These are phyloP conservation scores for Daldinia grandis DNA, from an alignment of 495 filamentous ascomycete species.

Conservation along the genomic window DNA sequence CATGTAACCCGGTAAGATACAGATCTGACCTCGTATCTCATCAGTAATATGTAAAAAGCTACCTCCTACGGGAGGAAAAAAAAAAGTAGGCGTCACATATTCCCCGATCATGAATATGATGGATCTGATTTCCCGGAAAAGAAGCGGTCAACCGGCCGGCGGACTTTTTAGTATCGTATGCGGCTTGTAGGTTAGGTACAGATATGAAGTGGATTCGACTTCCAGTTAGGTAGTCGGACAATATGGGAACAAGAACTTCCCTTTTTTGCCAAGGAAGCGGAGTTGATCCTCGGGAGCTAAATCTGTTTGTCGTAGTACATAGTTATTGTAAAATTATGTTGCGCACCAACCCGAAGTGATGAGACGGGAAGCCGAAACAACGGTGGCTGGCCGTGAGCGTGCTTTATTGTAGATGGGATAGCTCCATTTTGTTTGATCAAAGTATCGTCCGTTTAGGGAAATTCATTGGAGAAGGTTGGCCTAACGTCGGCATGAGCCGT, in stretches of 20 bases:
- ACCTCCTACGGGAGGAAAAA: not conserved
- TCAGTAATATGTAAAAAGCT: not conserved
- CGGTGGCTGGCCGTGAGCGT: slow-evolving; percentile 24
- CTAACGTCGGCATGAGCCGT: slow-evolving; percentile 23
- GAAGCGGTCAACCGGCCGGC: slow-evolving; percentile 32
- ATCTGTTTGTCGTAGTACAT: not conserved
- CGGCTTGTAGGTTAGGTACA: slow-evolving; percentile 7
- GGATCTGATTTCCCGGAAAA: slow-evolving; percentile 13
- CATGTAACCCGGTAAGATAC: slow-evolving; percentile 25
- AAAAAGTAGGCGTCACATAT: not conserved
- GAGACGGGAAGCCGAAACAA: slow-evolving; percentile 19
- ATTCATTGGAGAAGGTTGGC: slow-evolving; percentile 7
- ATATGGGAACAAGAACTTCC: slow-evolving; percentile 4
- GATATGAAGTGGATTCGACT: slow-evolving; percentile 18
- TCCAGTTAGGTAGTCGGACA: slow-evolving; percentile 1
- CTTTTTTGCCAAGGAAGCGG: slow-evolving; percentile 6
- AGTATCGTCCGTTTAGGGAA: not conserved
- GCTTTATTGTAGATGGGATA: not conserved
- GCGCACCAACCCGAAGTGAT: not conserved
- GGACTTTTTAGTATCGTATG: slow-evolving; percentile 17
- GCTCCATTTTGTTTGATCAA: too few species aligned
- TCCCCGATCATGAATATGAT: not conserved
- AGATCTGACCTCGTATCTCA: slow-evolving; percentile 33
- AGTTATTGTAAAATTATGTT: not conserved
- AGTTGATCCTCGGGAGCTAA: not conserved